These are phyloP conservation scores for Saturnispora besseyi DNA, from an alignment of 805 yeast genomes.

Conservation along the genomic window DNA sequence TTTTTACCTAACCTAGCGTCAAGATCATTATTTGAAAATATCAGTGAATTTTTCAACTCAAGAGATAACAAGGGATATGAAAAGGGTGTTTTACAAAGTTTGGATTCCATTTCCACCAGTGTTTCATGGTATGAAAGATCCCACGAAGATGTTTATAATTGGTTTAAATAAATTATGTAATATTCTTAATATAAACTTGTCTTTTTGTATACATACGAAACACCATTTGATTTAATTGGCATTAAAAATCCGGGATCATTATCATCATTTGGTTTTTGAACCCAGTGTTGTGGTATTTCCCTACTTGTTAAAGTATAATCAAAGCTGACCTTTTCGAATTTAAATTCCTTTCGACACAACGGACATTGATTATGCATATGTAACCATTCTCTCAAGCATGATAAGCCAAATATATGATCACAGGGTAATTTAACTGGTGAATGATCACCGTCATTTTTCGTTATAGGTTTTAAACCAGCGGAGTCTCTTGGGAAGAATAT, in stretches of 20 bases:
- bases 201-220: background rate
- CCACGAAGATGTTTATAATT: conserved; percentile 30
- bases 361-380: conserved; percentile 71
- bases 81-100: conserved; percentile 44
- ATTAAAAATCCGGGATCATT: background rate
- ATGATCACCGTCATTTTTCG: conserved; percentile 31
- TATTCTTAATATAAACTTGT: background rate
- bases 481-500: conserved; percentile 9
- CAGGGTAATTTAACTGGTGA: conserved; percentile 73
- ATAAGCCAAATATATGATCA: conserved; percentile 75
- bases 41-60: conserved; percentile 34
- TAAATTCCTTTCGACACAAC: conserved; percentile 53
- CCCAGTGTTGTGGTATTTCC: background rate
- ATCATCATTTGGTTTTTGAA: background rate
- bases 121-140: conserved; percentile 45
- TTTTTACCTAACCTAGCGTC: conserved; percentile 30
- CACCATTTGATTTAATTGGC: background rate
- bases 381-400: conserved; percentile 80
- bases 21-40: conserved; percentile 28
- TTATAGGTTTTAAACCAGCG: conserved; percentile 8
- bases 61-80: conserved; percentile 49
- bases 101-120: conserved; percentile 45
- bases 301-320: background rate
- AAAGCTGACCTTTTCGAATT: background rate
- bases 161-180: conserved; percentile 22